phyloP scores from a whole-genome alignment of 1,139 yeast genomes.

The Kodamaea sp. region DNA sequence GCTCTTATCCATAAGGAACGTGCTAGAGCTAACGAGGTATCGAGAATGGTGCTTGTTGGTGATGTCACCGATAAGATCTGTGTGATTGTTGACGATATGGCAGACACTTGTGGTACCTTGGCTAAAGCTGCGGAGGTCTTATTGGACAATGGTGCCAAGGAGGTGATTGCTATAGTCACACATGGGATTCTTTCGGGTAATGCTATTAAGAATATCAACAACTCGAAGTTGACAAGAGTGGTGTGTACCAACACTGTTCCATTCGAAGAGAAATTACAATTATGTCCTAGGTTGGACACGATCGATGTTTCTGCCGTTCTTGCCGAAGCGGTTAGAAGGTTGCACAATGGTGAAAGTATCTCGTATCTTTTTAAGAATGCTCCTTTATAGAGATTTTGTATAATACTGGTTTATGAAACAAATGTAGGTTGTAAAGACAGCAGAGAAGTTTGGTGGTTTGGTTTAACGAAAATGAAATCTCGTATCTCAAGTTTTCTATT shows the following conservation, averaged over 20 bases:
- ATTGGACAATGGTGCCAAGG: constrained; percentile 72
- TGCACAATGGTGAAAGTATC: constrained; percentile 87
- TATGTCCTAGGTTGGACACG: constrained; percentile 73
- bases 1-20: constrained; percentile 97
- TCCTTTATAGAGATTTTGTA: constrained; percentile 21
- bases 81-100: constrained; percentile 95
- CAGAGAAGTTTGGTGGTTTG: background rate
- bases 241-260: constrained; percentile 97
- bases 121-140: constrained; percentile 94
- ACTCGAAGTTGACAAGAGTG: constrained; percentile 70
- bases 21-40: constrained; percentile 90
- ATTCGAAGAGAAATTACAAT: constrained; percentile 65
- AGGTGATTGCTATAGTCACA: constrained; percentile 92
- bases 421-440: background rate
- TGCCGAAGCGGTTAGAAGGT: constrained; percentile 95
- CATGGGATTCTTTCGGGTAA: constrained; percentile 91
- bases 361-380: constrained; percentile 65
- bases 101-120: constrained; percentile 96
- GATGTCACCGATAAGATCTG: constrained; percentile 88
- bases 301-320: constrained; percentile 85
- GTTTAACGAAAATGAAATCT: background rate
- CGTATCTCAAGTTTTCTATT: background rate
- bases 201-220: constrained; percentile 80
- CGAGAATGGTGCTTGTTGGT: constrained; percentile 94
- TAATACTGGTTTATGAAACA: no score